phyloP scores from a whole-genome alignment of 371 early-diverging fungal species.

The Apophysomyces ossiformis region DNA sequence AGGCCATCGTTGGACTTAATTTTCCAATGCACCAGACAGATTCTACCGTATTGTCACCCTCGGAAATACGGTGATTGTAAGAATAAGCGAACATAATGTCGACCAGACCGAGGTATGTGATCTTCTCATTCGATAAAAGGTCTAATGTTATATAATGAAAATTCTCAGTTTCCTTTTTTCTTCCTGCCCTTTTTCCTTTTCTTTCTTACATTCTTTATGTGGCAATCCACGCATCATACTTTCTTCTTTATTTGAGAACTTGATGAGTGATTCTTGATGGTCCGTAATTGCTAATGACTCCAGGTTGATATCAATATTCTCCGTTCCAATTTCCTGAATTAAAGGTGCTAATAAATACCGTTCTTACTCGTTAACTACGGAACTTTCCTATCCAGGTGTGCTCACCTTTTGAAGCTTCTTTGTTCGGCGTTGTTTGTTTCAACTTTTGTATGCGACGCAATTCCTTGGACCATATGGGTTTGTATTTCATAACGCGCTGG shows the following conservation, averaged over 20 bases:
- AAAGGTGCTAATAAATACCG: conserved; percentile 26
- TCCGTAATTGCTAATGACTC: conserved; percentile 33
- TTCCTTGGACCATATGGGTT: conserved; percentile 70
- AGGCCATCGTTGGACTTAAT: conserved; percentile 78
- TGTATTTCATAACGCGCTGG: conserved; percentile 68
- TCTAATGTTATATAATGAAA: conserved; percentile 28
- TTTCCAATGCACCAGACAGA: conserved; percentile 92
- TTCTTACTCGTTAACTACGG: neutral
- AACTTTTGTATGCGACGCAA: conserved; percentile 59
- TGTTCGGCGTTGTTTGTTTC: conserved; percentile 18
- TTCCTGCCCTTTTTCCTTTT: conserved; percentile 1
- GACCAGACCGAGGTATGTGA: conserved; percentile 84
- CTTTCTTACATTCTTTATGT: conserved; percentile 71
- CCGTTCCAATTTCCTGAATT: conserved; percentile 38
- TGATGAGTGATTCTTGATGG: conserved; percentile 36
- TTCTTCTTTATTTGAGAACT: conserved; percentile 75
- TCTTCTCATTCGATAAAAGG: conserved; percentile 64
- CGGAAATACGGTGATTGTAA: conserved; percentile 84
- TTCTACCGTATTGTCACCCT: conserved; percentile 89
- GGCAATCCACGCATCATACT: conserved; percentile 79
- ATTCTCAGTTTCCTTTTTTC: neutral
- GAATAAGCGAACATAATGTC: conserved; percentile 92
- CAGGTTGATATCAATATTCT: conserved; percentile 36
- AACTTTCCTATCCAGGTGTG: conserved; percentile 1
- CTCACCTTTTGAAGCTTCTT: neutral